phyloP scores from a whole-genome alignment of 345 rosid species.

The Kandelia obovata region DNA sequence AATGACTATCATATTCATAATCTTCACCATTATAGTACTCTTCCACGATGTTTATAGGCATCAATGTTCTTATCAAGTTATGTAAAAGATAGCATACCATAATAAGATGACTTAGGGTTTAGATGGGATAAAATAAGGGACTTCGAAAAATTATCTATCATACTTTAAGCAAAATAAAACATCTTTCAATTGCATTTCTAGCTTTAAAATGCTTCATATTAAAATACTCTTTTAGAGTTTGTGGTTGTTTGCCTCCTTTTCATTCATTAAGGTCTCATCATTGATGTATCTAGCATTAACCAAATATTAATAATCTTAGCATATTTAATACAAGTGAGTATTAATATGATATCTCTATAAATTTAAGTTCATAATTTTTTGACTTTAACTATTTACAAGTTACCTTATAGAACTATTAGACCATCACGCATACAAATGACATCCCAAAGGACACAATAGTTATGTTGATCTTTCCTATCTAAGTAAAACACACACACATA shows the following conservation, averaged over 20 bases:
- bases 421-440: background rate
- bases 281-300: conserved; percentile 1
- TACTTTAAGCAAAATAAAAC: background rate
- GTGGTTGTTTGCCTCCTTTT: background rate
- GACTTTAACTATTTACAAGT: too few relatives aligned
- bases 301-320: background rate
- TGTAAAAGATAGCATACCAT: background rate
- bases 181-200: background rate
- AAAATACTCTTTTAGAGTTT: background rate
- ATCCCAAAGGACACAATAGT: background rate
- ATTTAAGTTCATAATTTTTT: too few relatives aligned
- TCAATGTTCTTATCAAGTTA: background rate
- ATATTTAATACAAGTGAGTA: background rate
- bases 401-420: background rate
- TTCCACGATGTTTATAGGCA: background rate
- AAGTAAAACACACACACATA: background rate
- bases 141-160: background rate
- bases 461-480: background rate
- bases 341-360: too few relatives aligned
- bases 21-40: background rate
- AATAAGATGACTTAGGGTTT: background rate
- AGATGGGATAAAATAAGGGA: background rate
- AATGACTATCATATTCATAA: too few relatives aligned
- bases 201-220: background rate
- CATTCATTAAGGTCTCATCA: background rate